A percentile compares a stretch with the other conserved stretches of the same genome.
These are phyloP conservation scores for Emergomyces pasteurianus DNA, from an alignment of 2,329 filamentous ascomycete species.

Conservation along the genomic window DNA sequence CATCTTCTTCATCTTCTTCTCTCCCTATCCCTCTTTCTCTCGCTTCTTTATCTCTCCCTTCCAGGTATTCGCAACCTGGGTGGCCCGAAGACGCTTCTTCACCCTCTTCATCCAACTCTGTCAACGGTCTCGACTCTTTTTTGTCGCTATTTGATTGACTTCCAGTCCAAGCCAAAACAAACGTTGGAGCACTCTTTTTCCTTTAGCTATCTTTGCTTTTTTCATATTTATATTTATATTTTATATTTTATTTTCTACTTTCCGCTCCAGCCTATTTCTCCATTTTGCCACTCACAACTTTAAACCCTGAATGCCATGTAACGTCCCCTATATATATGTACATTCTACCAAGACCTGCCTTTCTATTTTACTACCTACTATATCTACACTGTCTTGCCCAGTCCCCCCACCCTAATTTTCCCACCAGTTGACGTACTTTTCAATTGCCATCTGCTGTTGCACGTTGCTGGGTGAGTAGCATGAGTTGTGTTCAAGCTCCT, in stretches of 20 bases:
- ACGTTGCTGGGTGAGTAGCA: neutral
- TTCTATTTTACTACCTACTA: neutral
- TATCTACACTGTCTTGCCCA: neutral
- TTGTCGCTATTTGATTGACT: neutral
- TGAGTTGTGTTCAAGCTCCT: neutral
- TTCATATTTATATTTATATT: too few species aligned
- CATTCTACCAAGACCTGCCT: too few species aligned
- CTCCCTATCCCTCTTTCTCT: too few species aligned
- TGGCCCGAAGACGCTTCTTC: neutral
- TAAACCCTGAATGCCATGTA: too few species aligned
- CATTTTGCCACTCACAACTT: neutral
- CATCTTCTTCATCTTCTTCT: neutral
- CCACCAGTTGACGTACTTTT: neutral
- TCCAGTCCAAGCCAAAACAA: neutral
- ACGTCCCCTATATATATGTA: too few species aligned
- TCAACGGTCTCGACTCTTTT: neutral
- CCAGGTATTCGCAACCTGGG: neutral
- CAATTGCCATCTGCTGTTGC: neutral
- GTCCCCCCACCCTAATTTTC: too few species aligned
- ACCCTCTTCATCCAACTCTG: too few species aligned
- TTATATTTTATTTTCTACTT: neutral
- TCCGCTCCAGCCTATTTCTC: neutral
- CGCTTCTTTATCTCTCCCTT: neutral
- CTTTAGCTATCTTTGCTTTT: neutral
- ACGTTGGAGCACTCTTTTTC: neutral